Base-by-base conservation (phyloP, 345 rosid genomes). In the Camelina hispida region DNA sequence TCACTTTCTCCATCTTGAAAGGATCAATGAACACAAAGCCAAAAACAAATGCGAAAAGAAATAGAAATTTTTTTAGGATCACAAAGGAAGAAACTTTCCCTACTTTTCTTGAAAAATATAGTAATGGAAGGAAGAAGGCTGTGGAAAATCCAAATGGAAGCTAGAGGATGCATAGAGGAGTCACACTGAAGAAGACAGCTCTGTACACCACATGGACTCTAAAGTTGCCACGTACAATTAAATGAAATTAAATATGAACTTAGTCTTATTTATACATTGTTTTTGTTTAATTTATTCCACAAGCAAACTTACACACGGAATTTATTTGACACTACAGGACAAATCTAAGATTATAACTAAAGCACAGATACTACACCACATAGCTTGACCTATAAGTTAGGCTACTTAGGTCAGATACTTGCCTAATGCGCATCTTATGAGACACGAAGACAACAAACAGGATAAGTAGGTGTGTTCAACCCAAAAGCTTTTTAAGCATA, bases 1-100 rank as follows among this genome's bases (percentile, higher is more conserved):
- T 35, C 23, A 82, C 81, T 69, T 79, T 87, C 84, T 87, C 89
- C 96, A 90, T 88, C 73, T 34, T 82, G 44, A 65, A 30, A 50
- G 11, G 42, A 66, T 20, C 42, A n/a, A 65, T 20, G 34, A 66
- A 25, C 28, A 50, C 53, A 37, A 61, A 4, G 30, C 5, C 34
- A 52, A 44, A 25, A 14, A 1, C 9, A 17, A 40, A 52, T 13
- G 16, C 9, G 2, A 66, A 46, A 63, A 2, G 14, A 56, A n/a
- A n/a, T n/a, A n/a, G n/a, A n/a, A n/a, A n/a, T n/a, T n/a, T n/a
- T n/a, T n/a, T n/a, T n/a, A n/a, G n/a, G n/a, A n/a, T n/a, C 14
- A 44, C 16, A 12, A 5, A 46, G 51, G 51, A 65, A 51, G 35
- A 34, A 18, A 17, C 32, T 47, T 50, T 50, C 14, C 40, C 13